These are phyloP conservation scores for Candida suzukii DNA, from an alignment of 805 yeast genomes.

Conservation along the genomic window DNA sequence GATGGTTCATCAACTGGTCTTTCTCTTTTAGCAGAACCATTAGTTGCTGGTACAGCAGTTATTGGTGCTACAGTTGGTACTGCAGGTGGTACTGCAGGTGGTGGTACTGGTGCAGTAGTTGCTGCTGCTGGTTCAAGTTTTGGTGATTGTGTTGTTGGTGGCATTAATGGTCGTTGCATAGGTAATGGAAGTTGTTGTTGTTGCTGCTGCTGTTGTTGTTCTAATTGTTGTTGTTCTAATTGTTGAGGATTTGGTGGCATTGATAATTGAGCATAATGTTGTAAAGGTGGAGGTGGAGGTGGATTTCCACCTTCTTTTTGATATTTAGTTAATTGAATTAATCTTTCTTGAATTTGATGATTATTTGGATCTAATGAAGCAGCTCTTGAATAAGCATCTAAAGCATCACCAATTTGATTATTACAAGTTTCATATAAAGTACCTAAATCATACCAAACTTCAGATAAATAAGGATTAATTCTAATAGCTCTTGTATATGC, in stretches of 20 bases:
- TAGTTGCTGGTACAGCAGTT: slow-evolving; percentile 4
- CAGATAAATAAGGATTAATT: slow-evolving; percentile 90
- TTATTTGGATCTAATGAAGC: slow-evolving; percentile 92
- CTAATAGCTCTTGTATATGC: slow-evolving; percentile 97
- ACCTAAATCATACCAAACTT: slow-evolving; percentile 98
- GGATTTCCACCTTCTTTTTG: slow-evolving; percentile 63
- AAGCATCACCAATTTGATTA: slow-evolving; percentile 89
- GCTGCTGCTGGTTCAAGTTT: too few relatives aligned
- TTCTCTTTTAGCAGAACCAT: too few relatives aligned
- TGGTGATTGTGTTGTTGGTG: background rate
- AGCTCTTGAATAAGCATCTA: slow-evolving; percentile 96
- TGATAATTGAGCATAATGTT: slow-evolving; percentile 48
- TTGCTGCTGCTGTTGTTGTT: slow-evolving; percentile 3
- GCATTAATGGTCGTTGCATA: background rate
- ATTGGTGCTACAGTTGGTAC: slow-evolving; percentile 4
- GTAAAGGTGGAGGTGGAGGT: slow-evolving; percentile 42
- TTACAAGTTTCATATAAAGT: slow-evolving; percentile 96
- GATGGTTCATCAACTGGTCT: slow-evolving; percentile 3
- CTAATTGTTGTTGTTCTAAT: slow-evolving; percentile 25
- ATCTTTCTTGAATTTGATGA: slow-evolving; percentile 87
- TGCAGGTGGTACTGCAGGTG: slow-evolving; percentile 2
- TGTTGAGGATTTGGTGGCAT: slow-evolving; percentile 32
- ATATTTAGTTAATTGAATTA: slow-evolving; percentile 74
- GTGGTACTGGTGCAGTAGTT: slow-evolving; percentile 1
- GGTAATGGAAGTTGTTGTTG: slow-evolving; percentile 1